Percentiles rank a stretch among this genome's conserved stretches.
These are phyloP conservation scores for Stropharia rugosoannulata DNA, from an alignment of 768 basidiomycete species.

Conservation along the genomic window DNA sequence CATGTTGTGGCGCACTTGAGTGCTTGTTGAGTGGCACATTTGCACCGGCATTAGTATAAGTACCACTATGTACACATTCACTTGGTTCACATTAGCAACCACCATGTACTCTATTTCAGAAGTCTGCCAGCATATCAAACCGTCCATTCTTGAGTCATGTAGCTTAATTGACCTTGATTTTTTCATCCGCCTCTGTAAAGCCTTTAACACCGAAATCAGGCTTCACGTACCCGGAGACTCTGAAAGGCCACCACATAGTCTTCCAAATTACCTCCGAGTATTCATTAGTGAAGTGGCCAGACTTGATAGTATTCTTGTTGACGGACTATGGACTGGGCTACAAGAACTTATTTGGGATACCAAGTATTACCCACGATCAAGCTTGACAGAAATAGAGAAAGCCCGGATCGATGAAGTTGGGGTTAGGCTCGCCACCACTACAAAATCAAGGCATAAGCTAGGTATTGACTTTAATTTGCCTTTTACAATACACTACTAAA, in stretches of 20 bases:
- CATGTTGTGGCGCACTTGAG: background rate
- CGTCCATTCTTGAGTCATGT: background rate
- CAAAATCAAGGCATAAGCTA: background rate
- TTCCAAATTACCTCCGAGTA: slow-evolving; percentile 1
- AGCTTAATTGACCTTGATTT: background rate
- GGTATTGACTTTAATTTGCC: background rate
- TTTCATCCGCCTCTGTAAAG: slow-evolving; percentile 3
- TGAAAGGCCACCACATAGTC: slow-evolving; percentile 3
- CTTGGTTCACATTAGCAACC: background rate
- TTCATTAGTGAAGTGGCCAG: background rate
- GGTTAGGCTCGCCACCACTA: background rate
- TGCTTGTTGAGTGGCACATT: no score
- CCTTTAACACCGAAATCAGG: slow-evolving; percentile 2
- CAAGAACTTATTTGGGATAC: no score
- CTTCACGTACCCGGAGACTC: slow-evolving; percentile 1
- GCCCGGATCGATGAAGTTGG: no score
- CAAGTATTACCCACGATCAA: no score
- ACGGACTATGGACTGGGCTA: background rate
- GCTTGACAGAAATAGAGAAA: no score
- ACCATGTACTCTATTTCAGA: background rate
- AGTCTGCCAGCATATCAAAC: background rate
- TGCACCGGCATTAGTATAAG: no score
- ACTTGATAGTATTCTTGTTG: background rate
- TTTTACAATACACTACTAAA: no score
- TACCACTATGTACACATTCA: no score